Base-by-base conservation (phyloP, 2,329 filamentous ascomycete species). In the Fusarium azukiicola region DNA sequence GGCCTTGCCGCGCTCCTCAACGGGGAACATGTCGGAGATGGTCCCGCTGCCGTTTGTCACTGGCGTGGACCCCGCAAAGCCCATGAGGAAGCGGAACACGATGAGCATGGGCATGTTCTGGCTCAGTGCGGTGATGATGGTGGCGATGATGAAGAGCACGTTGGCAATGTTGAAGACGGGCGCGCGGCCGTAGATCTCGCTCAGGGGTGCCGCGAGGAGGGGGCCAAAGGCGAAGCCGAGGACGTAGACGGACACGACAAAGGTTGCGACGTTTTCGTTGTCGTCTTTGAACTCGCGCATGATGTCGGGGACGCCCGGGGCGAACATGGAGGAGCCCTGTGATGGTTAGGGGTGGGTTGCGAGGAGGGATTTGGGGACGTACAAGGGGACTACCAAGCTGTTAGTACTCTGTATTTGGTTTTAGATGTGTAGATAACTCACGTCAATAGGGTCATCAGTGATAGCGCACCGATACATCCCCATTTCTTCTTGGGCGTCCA, bases 11-110 rank as follows among this genome's bases (percentile, higher is more conserved):
- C 94, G 89, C 76, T 94, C 85, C 50, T 92, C 90, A 0, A 93
- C 88, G 0, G 90, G 87, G 86, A 91, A 95, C 54, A 96, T 90
- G 85, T 96, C 95, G 21, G 91, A 92, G 16, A 96, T 85, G 1
- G 95, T 93, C 9, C 94, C 94, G 19, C 93, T 93, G 0, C 93
- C 94, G 81, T 94, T 94, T 3, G 93, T 95, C 7, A 96, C 88
- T 3, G 94, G 93, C 0, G 93, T 93, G 0, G 91, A 91, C 6
- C 92, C 93, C 72, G 93, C 93, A 66, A 94, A 89, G 0, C 92
- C 93, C 36, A 90, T 89, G 69, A 94, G 91, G 84, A 95, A 95
- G 12, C 94, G 90, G 5, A 92, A 93, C 14, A 94, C 86, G 82
- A 95, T 89, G 12, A 96, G 84, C 4, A 93, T 93, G 76, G 94